Evolutionary conservation across 2,329 filamentous ascomycete species (phyloP).

Genomic region (Penicillium sp.): DNA sequence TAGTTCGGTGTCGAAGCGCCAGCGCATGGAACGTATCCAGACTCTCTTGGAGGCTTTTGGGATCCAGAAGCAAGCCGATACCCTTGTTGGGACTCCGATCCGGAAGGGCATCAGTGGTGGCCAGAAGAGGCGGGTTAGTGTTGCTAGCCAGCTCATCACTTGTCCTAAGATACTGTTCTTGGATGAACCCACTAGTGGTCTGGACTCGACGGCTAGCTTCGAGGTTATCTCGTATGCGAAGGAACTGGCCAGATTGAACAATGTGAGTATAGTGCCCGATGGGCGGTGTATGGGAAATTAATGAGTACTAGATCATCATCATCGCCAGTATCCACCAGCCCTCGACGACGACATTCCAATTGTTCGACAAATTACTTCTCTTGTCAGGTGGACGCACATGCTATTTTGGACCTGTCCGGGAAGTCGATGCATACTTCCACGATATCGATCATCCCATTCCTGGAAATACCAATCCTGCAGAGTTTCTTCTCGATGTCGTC

Average conservation of each 20-base stretch:
- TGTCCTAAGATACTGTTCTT: constrained; percentile 77
- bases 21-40: constrained; percentile 63
- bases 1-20: constrained; percentile 53
- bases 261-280: constrained; percentile 45
- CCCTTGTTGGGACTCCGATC: constrained; percentile 77
- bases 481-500: constrained; percentile 74
- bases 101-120: constrained; percentile 81
- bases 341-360: constrained; percentile 72
- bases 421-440: constrained; percentile 63
- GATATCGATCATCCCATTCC: constrained; percentile 63
- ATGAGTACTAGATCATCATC: constrained; percentile 61
- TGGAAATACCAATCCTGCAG: constrained; percentile 71
- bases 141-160: constrained; percentile 79
- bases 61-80: constrained; percentile 65
- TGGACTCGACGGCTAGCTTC: constrained; percentile 73
- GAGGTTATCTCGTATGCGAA: constrained; percentile 75
- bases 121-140: constrained; percentile 76
- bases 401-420: constrained; percentile 66
- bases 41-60: constrained; percentile 71
- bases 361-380: constrained; percentile 77
- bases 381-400: constrained; percentile 68
- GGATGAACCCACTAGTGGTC: constrained; percentile 79
- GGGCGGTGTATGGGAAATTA: background rate
- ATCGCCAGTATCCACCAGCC: constrained; percentile 85
- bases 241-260: constrained; percentile 63